phyloP scores from a whole-genome alignment of 2,329 filamentous ascomycete species.

The Ophiostoma sp. region DNA sequence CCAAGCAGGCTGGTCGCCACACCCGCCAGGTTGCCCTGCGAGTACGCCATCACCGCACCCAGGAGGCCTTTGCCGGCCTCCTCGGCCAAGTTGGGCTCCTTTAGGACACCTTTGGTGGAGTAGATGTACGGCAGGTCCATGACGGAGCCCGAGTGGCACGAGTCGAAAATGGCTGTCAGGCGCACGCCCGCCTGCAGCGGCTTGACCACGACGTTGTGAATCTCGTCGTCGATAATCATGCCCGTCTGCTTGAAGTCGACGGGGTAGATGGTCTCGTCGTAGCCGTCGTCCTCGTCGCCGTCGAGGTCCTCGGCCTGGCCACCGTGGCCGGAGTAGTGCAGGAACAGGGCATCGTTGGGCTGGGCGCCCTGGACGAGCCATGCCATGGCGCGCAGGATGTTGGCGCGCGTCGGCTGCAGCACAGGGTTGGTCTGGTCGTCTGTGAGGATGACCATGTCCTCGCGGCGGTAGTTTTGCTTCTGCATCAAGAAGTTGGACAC shows the following conservation, averaged over 20 bases:
- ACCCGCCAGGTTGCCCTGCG: constrained; percentile 69
- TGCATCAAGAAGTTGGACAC: constrained; percentile 66
- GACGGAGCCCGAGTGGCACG: constrained; percentile 62
- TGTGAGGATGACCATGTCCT: constrained; percentile 75
- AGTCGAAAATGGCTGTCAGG: constrained; percentile 59
- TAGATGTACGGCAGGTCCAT: constrained; percentile 65
- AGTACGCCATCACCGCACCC: constrained; percentile 54
- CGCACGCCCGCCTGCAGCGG: constrained; percentile 53
- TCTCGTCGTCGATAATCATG: constrained; percentile 78
- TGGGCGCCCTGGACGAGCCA: constrained; percentile 68
- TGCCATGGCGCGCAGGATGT: constrained; percentile 68
- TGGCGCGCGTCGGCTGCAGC: constrained; percentile 68
- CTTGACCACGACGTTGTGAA: constrained; percentile 67
- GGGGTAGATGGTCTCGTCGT: constrained; percentile 74
- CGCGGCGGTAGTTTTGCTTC: constrained; percentile 64
- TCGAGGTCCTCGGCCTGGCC: constrained; percentile 69
- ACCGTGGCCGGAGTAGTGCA: constrained; percentile 73
- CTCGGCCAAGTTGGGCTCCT: constrained; percentile 63
- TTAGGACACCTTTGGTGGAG: constrained; percentile 62
- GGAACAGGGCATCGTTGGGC: constrained; percentile 71
- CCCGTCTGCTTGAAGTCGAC: constrained; percentile 66
- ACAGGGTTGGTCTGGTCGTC: constrained; percentile 67
- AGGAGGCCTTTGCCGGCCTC: constrained; percentile 62
- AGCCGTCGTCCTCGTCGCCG: constrained; percentile 72
- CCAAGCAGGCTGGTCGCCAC: constrained; percentile 76